Percentiles rank a stretch among this genome's conserved stretches.
Conservation (phyloP, 129 eudicot species). For the Saposhnikovia divaricata region DNA sequence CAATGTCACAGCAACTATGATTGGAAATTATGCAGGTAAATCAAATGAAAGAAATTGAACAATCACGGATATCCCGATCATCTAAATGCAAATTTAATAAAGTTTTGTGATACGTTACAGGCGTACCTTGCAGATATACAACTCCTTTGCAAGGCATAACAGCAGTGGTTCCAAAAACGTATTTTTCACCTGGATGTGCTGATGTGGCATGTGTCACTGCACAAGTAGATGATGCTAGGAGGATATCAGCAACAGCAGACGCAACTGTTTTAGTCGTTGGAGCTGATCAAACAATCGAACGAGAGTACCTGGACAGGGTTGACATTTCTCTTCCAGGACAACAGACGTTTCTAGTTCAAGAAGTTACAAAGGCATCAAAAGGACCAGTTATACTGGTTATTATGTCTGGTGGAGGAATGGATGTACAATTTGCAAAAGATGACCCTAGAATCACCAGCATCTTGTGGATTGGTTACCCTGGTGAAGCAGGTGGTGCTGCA, state of each 20-base stretch:
- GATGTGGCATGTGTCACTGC: constrained; percentile 37
- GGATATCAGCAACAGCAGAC: constrained; percentile 41
- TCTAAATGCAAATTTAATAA: background rate
- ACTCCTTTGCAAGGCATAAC: constrained; percentile 53
- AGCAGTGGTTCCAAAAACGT: constrained; percentile 24
- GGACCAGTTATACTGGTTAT: constrained; percentile 72
- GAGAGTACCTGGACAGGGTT: constrained; percentile 37
- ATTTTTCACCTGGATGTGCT: constrained; percentile 34
- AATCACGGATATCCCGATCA: background rate
- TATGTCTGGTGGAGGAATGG: constrained; percentile 79
- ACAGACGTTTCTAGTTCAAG: constrained; percentile 32
- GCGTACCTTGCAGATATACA: constrained; percentile 49
- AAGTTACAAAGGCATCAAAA: constrained; percentile 44
- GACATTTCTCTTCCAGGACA: constrained; percentile 58
- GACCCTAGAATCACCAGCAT: constrained; percentile 48
- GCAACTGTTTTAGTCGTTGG: constrained; percentile 58
- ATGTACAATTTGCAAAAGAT: constrained; percentile 47
- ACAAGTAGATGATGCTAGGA: constrained; percentile 35
- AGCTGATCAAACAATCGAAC: constrained; percentile 46
- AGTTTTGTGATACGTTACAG: constrained; percentile 13
- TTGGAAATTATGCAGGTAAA: constrained; percentile 60
- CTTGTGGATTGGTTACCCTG: constrained; percentile 74
- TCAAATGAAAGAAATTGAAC: background rate
- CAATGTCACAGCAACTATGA: constrained; percentile 50
- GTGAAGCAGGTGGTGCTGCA: constrained; percentile 15